Evolutionary conservation across 1,139 yeast species (phyloP).

Genomic region (Oligophagozyma castellii): DNA sequence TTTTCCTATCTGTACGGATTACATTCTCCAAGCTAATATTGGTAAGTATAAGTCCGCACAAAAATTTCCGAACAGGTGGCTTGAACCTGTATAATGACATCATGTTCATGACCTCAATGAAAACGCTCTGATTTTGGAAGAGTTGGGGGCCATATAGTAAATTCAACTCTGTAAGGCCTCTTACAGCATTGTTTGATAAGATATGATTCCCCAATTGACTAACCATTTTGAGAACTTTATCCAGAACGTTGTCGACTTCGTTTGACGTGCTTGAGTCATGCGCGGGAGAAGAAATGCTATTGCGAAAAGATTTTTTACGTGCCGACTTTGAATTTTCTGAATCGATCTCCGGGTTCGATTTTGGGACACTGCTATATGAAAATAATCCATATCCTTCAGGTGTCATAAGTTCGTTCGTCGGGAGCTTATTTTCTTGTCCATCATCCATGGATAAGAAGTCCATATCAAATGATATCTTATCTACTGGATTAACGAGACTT

Average conservation of each 20-base stretch:
- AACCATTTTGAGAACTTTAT: slow-evolving; percentile 41
- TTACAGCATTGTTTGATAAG: slow-evolving; percentile 49
- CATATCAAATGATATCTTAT: slow-evolving; percentile 4
- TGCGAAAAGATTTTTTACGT: not conserved
- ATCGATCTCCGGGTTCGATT: not conserved
- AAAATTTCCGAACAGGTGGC: slow-evolving; percentile 47
- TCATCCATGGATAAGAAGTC: slow-evolving; percentile 7
- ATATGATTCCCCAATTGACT: slow-evolving; percentile 54
- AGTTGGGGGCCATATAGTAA: slow-evolving; percentile 34
- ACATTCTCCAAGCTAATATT: slow-evolving; percentile 42
- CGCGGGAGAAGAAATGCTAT: not conserved
- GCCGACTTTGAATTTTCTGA: not conserved
- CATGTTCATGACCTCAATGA: slow-evolving; percentile 44
- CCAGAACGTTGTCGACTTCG: slow-evolving; percentile 31
- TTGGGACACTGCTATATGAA: too few relatives aligned
- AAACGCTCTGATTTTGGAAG: slow-evolving; percentile 46
- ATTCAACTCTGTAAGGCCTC: slow-evolving; percentile 45
- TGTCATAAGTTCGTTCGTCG: slow-evolving; percentile 4
- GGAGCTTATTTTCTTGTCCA: slow-evolving; percentile 3
- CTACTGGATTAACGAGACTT: slow-evolving; percentile 12
- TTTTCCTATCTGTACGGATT: slow-evolving; percentile 32
- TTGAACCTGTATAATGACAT: slow-evolving; percentile 58
- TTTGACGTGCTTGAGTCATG: slow-evolving; percentile 18
- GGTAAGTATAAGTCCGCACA: slow-evolving; percentile 55
- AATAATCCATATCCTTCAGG: not conserved